A percentile compares a stretch with the other conserved stretches of the same genome.
phyloP scores from a whole-genome alignment of 148 eudicot species.

The Vaccinium macrocarpon region DNA sequence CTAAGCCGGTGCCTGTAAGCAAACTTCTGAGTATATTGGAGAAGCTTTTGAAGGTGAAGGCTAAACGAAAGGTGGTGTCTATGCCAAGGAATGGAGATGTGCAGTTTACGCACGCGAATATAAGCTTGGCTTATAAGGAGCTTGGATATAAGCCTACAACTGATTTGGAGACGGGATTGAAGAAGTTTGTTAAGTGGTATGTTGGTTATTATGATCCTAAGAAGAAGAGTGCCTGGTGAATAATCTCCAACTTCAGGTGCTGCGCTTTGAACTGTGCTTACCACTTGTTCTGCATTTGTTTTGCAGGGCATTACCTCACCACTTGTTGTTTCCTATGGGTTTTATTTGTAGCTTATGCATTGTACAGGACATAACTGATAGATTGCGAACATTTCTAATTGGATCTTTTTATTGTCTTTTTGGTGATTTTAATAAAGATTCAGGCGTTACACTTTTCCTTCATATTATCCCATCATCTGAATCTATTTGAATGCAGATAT shows the following conservation, averaged over 20 bases:
- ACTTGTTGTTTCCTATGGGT: constrained; percentile 21
- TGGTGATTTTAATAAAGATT: neutral
- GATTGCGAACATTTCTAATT: neutral
- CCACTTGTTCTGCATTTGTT: constrained; percentile 14
- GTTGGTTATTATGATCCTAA: constrained; percentile 41
- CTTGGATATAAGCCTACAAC: constrained; percentile 60
- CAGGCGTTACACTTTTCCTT: neutral
- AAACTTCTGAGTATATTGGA: constrained; percentile 63
- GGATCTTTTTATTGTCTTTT: neutral
- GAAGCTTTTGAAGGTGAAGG: constrained; percentile 61
- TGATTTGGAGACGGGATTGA: constrained; percentile 68
- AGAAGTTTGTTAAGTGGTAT: constrained; percentile 77
- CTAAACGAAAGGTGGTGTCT: constrained; percentile 42
- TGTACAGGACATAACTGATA: constrained; percentile 35
- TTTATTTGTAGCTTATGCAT: constrained; percentile 26
- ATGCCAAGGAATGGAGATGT: constrained; percentile 82
- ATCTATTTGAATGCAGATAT: neutral
- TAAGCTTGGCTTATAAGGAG: constrained; percentile 57
- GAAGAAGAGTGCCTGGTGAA: constrained; percentile 47
- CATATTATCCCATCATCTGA: neutral
- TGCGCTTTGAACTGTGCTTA: neutral
- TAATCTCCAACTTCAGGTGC: neutral
- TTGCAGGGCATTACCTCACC: constrained; percentile 24
- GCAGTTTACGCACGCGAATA: constrained; percentile 64
- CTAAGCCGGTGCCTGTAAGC: constrained; percentile 56